Conservation (phyloP, 2,329 filamentous ascomycete species). For the Cercospora janseana region DNA sequence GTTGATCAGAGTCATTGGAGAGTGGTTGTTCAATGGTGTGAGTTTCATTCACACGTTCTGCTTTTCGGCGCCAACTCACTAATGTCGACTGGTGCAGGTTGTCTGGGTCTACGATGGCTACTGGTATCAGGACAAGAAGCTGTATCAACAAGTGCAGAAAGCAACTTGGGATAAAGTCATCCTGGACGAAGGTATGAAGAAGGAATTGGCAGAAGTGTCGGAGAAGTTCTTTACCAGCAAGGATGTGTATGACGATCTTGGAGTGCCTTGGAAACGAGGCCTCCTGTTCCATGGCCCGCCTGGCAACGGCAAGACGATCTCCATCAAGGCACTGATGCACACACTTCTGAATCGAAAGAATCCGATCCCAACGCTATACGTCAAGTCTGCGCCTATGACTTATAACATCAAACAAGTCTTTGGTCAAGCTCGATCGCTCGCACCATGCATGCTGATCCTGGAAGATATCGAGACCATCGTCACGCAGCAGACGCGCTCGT, state of each 20-base stretch:
- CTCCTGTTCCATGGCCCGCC: conserved; percentile 37
- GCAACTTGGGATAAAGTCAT: conserved; percentile 50
- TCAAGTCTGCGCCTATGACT: conserved; percentile 37
- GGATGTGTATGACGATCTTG: conserved; percentile 43
- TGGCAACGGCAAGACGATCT: conserved; percentile 47
- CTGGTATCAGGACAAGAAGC: conserved; percentile 42
- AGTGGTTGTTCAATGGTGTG: conserved; percentile 14
- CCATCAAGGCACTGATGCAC: conserved; percentile 43
- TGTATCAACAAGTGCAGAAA: conserved; percentile 44
- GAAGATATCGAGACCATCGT: conserved; percentile 71
- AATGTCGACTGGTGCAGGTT: conserved; percentile 28
- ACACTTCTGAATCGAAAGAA: conserved; percentile 41
- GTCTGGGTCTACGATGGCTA: conserved; percentile 47
- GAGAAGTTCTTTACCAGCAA: conserved; percentile 44
- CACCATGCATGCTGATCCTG: conserved; percentile 68
- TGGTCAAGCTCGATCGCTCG: conserved; percentile 57
- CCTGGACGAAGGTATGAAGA: conserved; percentile 46
- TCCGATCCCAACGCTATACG: conserved; percentile 43
- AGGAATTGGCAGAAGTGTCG: conserved; percentile 41
- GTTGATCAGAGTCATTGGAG: conserved; percentile 41
- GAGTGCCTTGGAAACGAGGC: conserved; percentile 50
- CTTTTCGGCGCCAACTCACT: conserved; percentile 32
- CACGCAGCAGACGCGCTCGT: conserved; percentile 59
- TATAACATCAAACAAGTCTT: conserved; percentile 56
- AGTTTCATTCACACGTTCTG: conserved; percentile 4